Base-by-base conservation (phyloP, 2,329 filamentous ascomycete genomes). In the Diplodia mutila region DNA sequence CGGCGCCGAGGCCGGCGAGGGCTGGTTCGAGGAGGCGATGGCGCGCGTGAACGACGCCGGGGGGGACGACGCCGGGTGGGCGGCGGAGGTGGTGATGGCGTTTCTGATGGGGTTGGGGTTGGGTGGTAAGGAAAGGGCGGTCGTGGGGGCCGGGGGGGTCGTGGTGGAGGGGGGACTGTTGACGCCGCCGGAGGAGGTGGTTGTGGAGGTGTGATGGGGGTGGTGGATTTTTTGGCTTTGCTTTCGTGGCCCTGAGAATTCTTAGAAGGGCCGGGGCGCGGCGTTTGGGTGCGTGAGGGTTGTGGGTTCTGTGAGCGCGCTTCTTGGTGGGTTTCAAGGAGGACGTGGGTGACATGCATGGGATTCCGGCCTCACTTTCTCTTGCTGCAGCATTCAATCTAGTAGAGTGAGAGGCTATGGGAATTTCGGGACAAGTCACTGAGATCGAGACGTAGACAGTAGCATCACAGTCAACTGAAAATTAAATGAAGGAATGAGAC, bases 81-180 rank as follows among this genome's bases (percentile, higher is more conserved):
- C 73, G 3, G 75, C 75, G 11, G 74, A 75, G 14, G 70, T 77
- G 16, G 75, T 79, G 34, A 54, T 79, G 46, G 70, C 69, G 27
- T 80, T 79, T 66, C 70, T 78, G 29, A 16, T 82, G 68, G 81
- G 81, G 1, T 27, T 81, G 67, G 81, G 81, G 1, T 79, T 82
- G 0, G 82, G 84, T 75, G 83, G 82, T 75, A 84, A 83, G 83
- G 74, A 78, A 65, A 73, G 80, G 14, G 82, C 83, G 73, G 75
- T 72, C 0, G 84, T 80, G 71, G 83, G 83, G 0, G 66, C 68
- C 8, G 83, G 83, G 3, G 83, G 82, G 75, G 83, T 83, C 1
- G 80, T 83, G 73, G 75, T 74, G 18, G 72, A 76, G 72, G 75
- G 79, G 25, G 79, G 77, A 14, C 69, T 69, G 5, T 79, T 81